Base-by-base conservation (phyloP, 257 asterid genomes). In the Prunella vulgaris region DNA sequence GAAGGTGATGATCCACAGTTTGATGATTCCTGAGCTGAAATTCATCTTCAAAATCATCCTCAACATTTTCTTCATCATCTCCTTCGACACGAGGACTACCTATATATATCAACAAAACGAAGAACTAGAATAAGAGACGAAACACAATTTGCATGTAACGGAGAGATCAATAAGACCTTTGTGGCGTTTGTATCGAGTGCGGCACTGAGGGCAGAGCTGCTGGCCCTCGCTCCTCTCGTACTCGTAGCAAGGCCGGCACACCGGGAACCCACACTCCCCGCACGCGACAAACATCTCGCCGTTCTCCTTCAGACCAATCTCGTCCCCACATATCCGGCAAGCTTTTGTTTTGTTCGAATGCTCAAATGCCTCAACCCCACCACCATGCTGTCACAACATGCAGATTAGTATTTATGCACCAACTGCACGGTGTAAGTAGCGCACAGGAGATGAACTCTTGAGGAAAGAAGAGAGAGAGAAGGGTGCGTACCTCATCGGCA, bases 401-500 rank as follows among this genome's bases (percentile, higher is more conserved):
- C 51, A 42, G 0, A 13, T 42, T 42, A 42, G 17, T 42, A 38
- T 2, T 9, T 38, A 10, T 38, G 46, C 14, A 38, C n/a, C 14
- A 38, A 9, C 2, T 38, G n/a, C n/a, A 38, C 46, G 1, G n/a
- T 9, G n/a, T 9, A 42, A 42, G 18, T 13, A 14, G 1, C 14
- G 51, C 48, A 14, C 17, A 14, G 5, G 18, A 13, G 7, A 42
- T 1, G 2, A 12, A 42, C 48, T 13, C 18, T 4, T 2, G 51
- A 14, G 7, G 6, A 32, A 5, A 13, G 51, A 14, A 1, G 6
- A 32, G 1, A 13, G 17, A 42, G 51, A 40, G 2, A 61, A 35
- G 17, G 6, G 20, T 37, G 0, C 2, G 14, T 46, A 82, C 90
- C 70, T 85, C 90, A 12, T 84, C 88, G 1, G 37, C 76, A 12